Base-by-base conservation (phyloP, 139 green algal genomes). In the Microglena sp. region DNA sequence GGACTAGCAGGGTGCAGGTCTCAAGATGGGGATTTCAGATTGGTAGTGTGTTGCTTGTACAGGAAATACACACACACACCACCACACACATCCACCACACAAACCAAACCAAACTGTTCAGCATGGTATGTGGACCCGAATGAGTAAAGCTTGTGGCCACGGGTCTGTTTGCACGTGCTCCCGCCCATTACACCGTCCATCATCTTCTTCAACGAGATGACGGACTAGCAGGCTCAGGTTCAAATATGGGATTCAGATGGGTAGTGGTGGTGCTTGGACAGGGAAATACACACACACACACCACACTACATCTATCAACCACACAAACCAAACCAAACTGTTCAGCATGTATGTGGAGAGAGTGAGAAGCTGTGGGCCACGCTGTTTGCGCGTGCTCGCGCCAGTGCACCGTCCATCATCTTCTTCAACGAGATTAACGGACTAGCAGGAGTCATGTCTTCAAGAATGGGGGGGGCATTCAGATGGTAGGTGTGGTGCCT, bases 351-450 rank as follows among this genome's bases (percentile, higher is more conserved):
- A 87, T 67, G 82, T 96, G 89, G 89, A 5, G 87, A 93, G 74
- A 86, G 85, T 34, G 89, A 96, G 72, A 81, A 76, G 45, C 67
- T 76, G 11, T 70, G 96, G 32, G 71, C 82, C 0, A 62, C 63
- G 1, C 77, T 86, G 6, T 96, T 96, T 64, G 69, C 64, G 0
- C 71, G 77, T 4, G 88, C 88, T 7, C 74, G 90, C 2, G 68
- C 77, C 29, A 74, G 80, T 2, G 81, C 89, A 1, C 90, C 90
- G 0, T 76, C 71, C 34, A 78, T 96, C 34, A 44, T 96, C 0
- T 95, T 96, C 62, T 72, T 96, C 22, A 89, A 96, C 46, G 90
- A 96, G 68, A 60, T 94, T 2, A 89, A 95, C 62, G 81, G 70
- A 0, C 55, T 95, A 1, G 83, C 82, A 33, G 55, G 62, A 2